A percentile compares a stretch with the other conserved stretches of the same genome.
Evolutionary conservation across 805 yeast genomes (phyloP).

Genomic region (Schwanniomyces vanrijiae): DNA sequence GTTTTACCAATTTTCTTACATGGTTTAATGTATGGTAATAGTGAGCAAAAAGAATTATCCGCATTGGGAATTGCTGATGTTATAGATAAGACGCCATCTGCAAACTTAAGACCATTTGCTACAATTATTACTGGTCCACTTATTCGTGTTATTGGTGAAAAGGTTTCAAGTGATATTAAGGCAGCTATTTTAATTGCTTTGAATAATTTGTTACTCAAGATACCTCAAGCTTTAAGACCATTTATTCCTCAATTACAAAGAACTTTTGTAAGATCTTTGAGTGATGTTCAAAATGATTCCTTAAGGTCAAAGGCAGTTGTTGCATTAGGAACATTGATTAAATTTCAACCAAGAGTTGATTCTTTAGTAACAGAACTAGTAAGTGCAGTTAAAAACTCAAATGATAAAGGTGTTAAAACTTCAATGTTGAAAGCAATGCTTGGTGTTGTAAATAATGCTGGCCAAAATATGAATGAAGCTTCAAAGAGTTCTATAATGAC

Average conservation of each 20-base stretch:
- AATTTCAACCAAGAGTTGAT: slow-evolving; percentile 90
- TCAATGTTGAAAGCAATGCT: slow-evolving; percentile 84
- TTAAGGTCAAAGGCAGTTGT: slow-evolving; percentile 83
- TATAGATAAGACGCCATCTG: slow-evolving; percentile 82
- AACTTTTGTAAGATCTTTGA: slow-evolving; percentile 88
- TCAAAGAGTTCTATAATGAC: slow-evolving; percentile 69
- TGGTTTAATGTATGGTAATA: slow-evolving; percentile 91
- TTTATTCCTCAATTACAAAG: slow-evolving; percentile 97
- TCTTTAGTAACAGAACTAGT: slow-evolving; percentile 85
- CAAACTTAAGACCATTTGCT: slow-evolving; percentile 79
- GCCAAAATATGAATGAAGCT: slow-evolving; percentile 69
- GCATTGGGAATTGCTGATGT: slow-evolving; percentile 89
- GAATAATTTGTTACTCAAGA: slow-evolving; percentile 71
- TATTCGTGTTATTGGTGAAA: slow-evolving; percentile 96
- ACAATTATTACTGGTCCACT: slow-evolving; percentile 95
- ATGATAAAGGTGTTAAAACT: slow-evolving; percentile 71
- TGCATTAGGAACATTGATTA: slow-evolving; percentile 85
- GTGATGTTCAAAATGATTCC: slow-evolving; percentile 71
- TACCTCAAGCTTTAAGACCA: slow-evolving; percentile 90
- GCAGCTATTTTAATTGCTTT: slow-evolving; percentile 90
- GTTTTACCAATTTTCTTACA: slow-evolving; percentile 88
- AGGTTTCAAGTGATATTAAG: slow-evolving; percentile 87
- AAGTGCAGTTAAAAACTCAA: slow-evolving; percentile 65
- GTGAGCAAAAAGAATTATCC: slow-evolving; percentile 78
- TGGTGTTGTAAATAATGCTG: slow-evolving; percentile 80